Conservation (phyloP, 352 stramenopile genomes). For the Pythium angustatum region DNA sequence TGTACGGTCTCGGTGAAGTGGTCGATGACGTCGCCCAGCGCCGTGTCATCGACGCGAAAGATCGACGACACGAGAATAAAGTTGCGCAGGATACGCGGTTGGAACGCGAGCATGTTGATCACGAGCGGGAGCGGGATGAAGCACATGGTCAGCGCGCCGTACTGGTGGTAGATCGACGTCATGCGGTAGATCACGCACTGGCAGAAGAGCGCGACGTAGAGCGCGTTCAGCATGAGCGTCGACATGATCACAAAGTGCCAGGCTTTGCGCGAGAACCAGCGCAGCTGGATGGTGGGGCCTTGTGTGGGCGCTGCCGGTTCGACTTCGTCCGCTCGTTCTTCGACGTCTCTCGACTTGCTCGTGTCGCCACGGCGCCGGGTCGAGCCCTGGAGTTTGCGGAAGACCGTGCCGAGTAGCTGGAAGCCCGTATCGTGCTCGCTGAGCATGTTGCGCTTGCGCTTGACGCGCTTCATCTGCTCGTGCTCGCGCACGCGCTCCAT, state of each 20-base stretch:
- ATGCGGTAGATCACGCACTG: constrained; percentile 32
- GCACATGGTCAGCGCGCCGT: background rate
- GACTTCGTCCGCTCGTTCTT: background rate
- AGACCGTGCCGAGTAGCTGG: constrained; percentile 22
- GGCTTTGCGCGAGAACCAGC: constrained; percentile 27
- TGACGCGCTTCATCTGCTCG: constrained; percentile 13
- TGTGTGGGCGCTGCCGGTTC: background rate
- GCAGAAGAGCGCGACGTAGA: constrained; percentile 35
- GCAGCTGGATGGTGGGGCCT: constrained; percentile 5
- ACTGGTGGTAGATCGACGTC: constrained; percentile 10
- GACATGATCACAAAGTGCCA: constrained; percentile 32
- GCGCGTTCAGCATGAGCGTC: constrained; percentile 30
- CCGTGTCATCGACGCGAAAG: constrained; percentile 28
- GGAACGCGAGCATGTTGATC: constrained; percentile 30
- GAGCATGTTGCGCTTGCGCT: constrained; percentile 17
- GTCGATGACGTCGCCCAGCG: constrained; percentile 31
- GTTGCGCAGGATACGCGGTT: constrained; percentile 31
- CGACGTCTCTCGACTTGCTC: background rate
- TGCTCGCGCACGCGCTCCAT: constrained; percentile 30
- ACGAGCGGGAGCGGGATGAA: constrained; percentile 23
- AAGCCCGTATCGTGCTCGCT: constrained; percentile 30
- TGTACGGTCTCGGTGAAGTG: constrained; percentile 32
- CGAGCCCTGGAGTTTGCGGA: constrained; percentile 11
- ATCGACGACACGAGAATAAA: constrained; percentile 30
- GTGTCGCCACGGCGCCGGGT: background rate